Conservation (phyloP, 495 filamentous ascomycete species). For the Cercophora sp. region DNA sequence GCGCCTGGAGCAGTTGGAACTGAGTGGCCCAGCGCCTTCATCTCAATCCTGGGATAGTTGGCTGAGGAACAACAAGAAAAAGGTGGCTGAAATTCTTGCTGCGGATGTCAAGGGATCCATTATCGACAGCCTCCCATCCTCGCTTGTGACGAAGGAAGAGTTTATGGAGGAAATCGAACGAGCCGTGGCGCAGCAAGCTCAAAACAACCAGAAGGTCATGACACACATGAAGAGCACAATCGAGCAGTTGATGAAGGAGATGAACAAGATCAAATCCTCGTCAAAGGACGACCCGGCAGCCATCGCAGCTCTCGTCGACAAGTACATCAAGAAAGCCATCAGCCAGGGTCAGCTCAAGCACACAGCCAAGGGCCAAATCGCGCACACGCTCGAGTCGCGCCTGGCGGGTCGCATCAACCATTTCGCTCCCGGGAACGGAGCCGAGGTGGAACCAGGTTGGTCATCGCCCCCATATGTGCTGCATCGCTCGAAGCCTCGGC, state of each 20-base stretch:
- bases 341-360: constrained; percentile 33
- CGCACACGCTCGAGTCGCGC: constrained; percentile 22
- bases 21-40: constrained; percentile 14
- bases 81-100: constrained; percentile 22
- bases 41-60: constrained; percentile 33
- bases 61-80: constrained; percentile 32
- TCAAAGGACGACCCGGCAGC: constrained; percentile 26
- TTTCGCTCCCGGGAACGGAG: constrained; percentile 36
- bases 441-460: constrained; percentile 23
- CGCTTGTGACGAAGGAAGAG: constrained; percentile 21
- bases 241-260: constrained; percentile 13
- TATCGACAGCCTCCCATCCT: constrained; percentile 5
- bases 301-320: constrained; percentile 29
- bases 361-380: constrained; percentile 24
- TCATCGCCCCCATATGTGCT: constrained; percentile 29
- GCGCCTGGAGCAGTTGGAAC: constrained; percentile 15
- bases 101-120: constrained; percentile 10
- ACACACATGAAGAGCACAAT: constrained; percentile 15
- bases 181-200: constrained; percentile 18
- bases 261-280: constrained; percentile 6
- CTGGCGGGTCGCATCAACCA: constrained; percentile 39
- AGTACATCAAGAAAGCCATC: constrained; percentile 35
- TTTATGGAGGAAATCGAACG: constrained; percentile 23
- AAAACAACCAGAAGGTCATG: constrained; percentile 15
- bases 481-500: constrained; percentile 18